Evolutionary conservation across 140 eudicot species (phyloP), one percentile per base, ranked within the genome.

Genomic region (Bidens hawaiensis): DNA sequence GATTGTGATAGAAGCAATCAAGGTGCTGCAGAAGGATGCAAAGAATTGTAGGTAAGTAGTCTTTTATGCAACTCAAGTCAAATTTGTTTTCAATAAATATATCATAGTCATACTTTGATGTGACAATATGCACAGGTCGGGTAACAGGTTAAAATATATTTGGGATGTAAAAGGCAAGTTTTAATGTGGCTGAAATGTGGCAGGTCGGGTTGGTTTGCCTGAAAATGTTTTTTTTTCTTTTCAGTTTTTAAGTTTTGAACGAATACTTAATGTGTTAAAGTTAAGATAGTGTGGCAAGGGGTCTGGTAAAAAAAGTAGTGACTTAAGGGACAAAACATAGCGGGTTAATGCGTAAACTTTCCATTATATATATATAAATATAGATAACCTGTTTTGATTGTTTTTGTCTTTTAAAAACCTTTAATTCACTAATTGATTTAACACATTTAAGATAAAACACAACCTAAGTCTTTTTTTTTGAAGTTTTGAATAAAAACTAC

Each of bases 1-100:
- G 78, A 93, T 93, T 70, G 99, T 93, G 54, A 85, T 87, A n/a
- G 96, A 93, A 83, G 96, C 99, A 49, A 85, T 88, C 47, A 93
- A 88, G 80, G 93, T 93, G 75, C 83, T 93, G 48, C 86, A 72
- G 49, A 78, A 88, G 71, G 94, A 85, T 71, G 8, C 82, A 25
- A 78, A 81, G 42, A 88, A 66, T 49, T 93, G 88, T 54, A 87
- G 98, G 98, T 87, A 45, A 70, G 82, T 17, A 56, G 17, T 56
- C 65, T n/a, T 59, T 33, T n/a, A 54, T 52, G 24, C 51, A 9
- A 40, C 41, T 50, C 7, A 9, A 45, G 30, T 62, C n/a, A n/a
- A 36, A 51, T 63, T 27, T 54, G 56, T 18, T 30, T 55, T 24
- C 46, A 6, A 22, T 41, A 15, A 31, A 17, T 49, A 28, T 25